Base-by-base conservation (phyloP, 306 rosid genomes). In the Quercus bicolor region DNA sequence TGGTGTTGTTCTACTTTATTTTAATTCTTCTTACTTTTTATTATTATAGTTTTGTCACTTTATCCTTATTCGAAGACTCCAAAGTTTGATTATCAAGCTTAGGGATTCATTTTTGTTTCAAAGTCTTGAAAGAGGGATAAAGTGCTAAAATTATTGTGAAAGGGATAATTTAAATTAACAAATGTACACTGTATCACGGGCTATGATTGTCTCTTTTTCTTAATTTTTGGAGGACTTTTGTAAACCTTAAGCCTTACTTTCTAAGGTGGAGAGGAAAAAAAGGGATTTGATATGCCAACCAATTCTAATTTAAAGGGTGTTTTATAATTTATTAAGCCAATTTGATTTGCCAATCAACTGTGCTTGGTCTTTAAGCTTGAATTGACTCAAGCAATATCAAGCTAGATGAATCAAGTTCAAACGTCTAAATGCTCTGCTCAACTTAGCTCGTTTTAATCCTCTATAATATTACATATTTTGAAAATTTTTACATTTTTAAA, bases 11-110 rank as follows among this genome's bases (percentile, higher is more conserved):
- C 80, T 80, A 74, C 84, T 85, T 87, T 83, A 61, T 65, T 81
- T 84, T 12, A 48, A 68, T 68, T 56, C 69, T 37, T 56, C 72
- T 37, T 69, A 68, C 80, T 84, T 68, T 70, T 79, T 77, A 21
- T 72, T 56, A 68, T 79, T 75, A 79, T 85, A 34, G 43, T 72
- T 72, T 82, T 75, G 23, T 16, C 84, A 78, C 87, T 81, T 91
- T 87, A 79, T 77, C 86, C 84, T 75, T 78, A 82, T 68, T 72
- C 52, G 53, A 78, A 78, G 71, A 66, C 61, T 84, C 74, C 79
- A 33, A 77, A 80, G 80, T 66, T 84, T 64, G 68, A 64, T 56
- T 72, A 78, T 74, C 28, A 75, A 82, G 85, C 78, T 78, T 72
- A 51, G 13, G 33, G 60, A 45, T 77, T 61, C 4, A 19, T 73